Evolutionary conservation across 441 rosid genomes (phyloP).

Genomic region (Geranium incanum): DNA sequence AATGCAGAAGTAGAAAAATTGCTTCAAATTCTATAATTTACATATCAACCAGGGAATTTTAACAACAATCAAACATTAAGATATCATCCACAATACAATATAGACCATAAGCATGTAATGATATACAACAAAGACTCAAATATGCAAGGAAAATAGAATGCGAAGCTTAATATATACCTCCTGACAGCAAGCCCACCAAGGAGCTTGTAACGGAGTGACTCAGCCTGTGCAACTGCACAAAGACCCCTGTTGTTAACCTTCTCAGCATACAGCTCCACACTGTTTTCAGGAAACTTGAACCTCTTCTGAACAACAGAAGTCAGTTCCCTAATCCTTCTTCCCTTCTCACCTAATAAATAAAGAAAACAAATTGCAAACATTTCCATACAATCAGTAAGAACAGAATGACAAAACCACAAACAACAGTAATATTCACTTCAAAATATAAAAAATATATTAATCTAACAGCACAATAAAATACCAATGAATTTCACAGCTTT

Average conservation of each 20-base stretch:
- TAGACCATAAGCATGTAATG: neutral
- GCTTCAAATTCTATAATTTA: too few species aligned
- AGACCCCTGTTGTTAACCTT: slow-evolving; percentile 21
- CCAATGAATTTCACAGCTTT: too few species aligned
- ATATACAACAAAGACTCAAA: neutral
- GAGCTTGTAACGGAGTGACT: slow-evolving; percentile 23
- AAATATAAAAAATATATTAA: too few species aligned
- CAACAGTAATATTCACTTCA: too few species aligned
- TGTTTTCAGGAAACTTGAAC: slow-evolving; percentile 22
- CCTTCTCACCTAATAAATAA: slow-evolving; percentile 17
- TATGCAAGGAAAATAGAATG: neutral
- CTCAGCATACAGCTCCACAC: slow-evolving; percentile 23
- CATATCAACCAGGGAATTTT: too few species aligned
- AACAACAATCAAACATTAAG: too few species aligned
- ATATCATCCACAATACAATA: too few species aligned
- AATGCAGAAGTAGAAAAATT: too few species aligned
- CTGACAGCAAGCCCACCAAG: slow-evolving; percentile 21
- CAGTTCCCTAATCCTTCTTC: slow-evolving; percentile 22
- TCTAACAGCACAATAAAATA: neutral
- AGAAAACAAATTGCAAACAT: neutral
- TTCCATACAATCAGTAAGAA: neutral
- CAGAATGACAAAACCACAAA: neutral
- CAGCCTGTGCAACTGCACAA: slow-evolving; percentile 25
- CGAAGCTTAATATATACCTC: neutral
- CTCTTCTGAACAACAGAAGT: slow-evolving; percentile 24